Evolutionary conservation across 208 protist genomes (phyloP), one percentile per base, ranked within the genome.

Genomic region (Acanthamoeba royreba): DNA sequence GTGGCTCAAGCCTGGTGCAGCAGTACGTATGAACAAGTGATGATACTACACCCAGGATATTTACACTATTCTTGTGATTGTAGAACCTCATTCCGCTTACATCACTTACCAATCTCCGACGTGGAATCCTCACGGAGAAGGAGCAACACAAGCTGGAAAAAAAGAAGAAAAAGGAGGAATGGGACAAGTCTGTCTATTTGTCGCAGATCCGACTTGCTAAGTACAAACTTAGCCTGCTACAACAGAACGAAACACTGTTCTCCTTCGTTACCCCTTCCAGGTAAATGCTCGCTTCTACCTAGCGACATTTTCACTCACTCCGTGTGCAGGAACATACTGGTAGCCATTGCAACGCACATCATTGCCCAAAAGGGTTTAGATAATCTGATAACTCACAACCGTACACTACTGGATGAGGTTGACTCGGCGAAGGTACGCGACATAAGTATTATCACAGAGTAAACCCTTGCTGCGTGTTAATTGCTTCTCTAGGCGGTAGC

Each of bases 121-220:
- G 79, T 11, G 79, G 79, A 4, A 87, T 87, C 49, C 49, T 87
- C 11, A 87, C 79, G 49, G 42, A 5, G 28, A 87, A 87, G 43
- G 79, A 87, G 49, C 79, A 87, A 5, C 79, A 87, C n/a, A 87
- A 87, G 49, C 79, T 87, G 8, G 43, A 61, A n/a, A 25, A 38
- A 28, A 87, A 87, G 79, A 83, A 83, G 25, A 87, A 87, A 45
- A 87, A 87, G 49, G 79, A 87, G 43, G 79, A 87, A 5, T 55
- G 35, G 79, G 79, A 87, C 79, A 87, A 87, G 49, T 87, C 79
- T 28, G n/a, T 38, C 43, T 87, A 87, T n/a, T 4, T 87, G 42
- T 61, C 79, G 33, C 25, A 40, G 49, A 87, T 61, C 43, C 43
- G 79, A 61, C 22, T 22, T 5, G 47, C 79, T n/a, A 53, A 87